Percentiles rank a stretch among this genome's conserved stretches.
Conservation (phyloP, 116 monocot genomes). For the Posidonia oceanica region DNA sequence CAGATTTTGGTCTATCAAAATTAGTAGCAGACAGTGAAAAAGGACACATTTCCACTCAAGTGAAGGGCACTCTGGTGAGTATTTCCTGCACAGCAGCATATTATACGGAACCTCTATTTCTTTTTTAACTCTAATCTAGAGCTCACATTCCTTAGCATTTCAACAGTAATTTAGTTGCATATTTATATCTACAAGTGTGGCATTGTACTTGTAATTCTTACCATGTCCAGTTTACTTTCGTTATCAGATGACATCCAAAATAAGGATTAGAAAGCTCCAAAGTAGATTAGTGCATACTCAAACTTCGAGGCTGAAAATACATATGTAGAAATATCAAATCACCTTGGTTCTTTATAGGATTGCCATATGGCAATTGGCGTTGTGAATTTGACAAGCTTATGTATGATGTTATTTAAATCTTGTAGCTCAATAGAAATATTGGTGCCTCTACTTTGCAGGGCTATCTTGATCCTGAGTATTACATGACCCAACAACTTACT, state of each 20-base stretch:
- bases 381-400: neutral
- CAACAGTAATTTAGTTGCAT: no score
- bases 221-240: neutral
- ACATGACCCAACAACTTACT: conserved; percentile 76
- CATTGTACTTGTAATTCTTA: neutral
- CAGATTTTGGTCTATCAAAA: conserved; percentile 91
- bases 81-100: neutral
- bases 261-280: no score
- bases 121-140: neutral
- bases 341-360: no score
- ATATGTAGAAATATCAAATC: no score
- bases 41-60: conserved; percentile 67
- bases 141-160: no score
- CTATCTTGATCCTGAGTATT: conserved; percentile 94
- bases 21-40: conserved; percentile 44
- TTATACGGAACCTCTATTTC: neutral
- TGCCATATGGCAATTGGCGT: neutral
- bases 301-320: no score
- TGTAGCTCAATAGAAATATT: neutral
- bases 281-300: no score
- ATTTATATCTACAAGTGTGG: no score
- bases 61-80: conserved; percentile 92
- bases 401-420: neutral
- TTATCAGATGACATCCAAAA: neutral
- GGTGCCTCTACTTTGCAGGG: conserved; percentile 31